Base-by-base conservation (phyloP, 306 rosid species). In the Acmispon strigosus region DNA sequence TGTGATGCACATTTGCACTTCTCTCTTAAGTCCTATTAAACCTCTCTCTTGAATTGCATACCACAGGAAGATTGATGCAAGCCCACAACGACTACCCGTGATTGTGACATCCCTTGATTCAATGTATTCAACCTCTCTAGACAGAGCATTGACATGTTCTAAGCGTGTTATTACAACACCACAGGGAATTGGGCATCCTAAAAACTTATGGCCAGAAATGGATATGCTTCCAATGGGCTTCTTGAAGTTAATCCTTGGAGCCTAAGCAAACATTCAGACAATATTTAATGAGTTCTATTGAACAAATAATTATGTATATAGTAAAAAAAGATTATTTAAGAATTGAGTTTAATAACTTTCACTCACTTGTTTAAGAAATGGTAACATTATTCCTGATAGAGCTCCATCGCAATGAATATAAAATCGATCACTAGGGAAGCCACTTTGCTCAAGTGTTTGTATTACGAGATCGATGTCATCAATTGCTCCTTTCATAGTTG, bases 321-420 rank as follows among this genome's bases (percentile, higher is more conserved):
- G 32, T 27, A 27, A 27, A 27, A 27, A 27, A 27, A 22, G n/a
- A n/a, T n/a, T n/a, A n/a, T n/a, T n/a, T 32, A 0, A 32, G 8
- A 50, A 17, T 50, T 16, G 1, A 7, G 1, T 1, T 14, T 6
- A 22, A 54, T 11, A 54, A 57, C 19, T 29, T 13, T 14, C 2
- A 57, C 62, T 53, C 37, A 41, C 92, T 83, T 45, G 69, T 53
- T 89, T 81, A 76, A 89, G 82, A 75, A 89, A 86, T 9, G 96
- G 92, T 72, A 89, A 63, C 92, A 89, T 86, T 22, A 86, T 86
- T 45, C 96, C 96, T 16, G 79, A 81, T 44, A 89, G 64, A 0
- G 92, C 92, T 62, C 84, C 92, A 20, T 89, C 92, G 10, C 92
- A 89, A 14, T 89, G 96, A 63, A 89, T 86, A 36, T 89, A 89